Evolutionary conservation across 106 monocot species (phyloP).

Genomic region (Dendrobium huoshanense): DNA sequence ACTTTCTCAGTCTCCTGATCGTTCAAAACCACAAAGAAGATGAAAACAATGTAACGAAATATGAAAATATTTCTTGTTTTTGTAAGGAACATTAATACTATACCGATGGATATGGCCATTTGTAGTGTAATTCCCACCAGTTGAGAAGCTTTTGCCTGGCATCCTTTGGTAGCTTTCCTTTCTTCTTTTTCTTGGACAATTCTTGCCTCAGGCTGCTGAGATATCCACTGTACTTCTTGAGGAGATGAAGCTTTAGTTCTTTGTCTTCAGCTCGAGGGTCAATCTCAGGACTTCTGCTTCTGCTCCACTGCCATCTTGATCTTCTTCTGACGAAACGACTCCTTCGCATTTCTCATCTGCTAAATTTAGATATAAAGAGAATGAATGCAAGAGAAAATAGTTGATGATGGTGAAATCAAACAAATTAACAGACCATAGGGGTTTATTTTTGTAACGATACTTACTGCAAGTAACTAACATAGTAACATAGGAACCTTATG

Average conservation of each 20-base stretch:
- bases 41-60: neutral
- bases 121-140: slow-evolving; percentile 79
- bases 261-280: slow-evolving; percentile 53
- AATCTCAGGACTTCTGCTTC: slow-evolving; percentile 37
- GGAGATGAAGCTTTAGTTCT: slow-evolving; percentile 57
- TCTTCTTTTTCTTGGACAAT: slow-evolving; percentile 64
- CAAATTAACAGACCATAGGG: too few relatives aligned
- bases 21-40: neutral
- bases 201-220: slow-evolving; percentile 58
- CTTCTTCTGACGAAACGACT: slow-evolving; percentile 44
- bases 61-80: too few relatives aligned
- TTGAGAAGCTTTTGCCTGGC: slow-evolving; percentile 62
- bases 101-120: slow-evolving; percentile 83
- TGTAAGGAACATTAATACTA: neutral
- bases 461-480: too few relatives aligned
- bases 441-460: too few relatives aligned
- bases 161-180: slow-evolving; percentile 69
- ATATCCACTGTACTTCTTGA: slow-evolving; percentile 65
- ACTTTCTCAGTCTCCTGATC: slow-evolving; percentile 31
- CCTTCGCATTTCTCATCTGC: slow-evolving; percentile 31
- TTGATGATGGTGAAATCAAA: neutral
- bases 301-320: slow-evolving; percentile 34
- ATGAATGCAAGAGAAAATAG: neutral
- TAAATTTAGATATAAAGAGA: neutral
- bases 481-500: too few relatives aligned